Base-by-base conservation (phyloP, 495 filamentous ascomycete species). In the Penicillium roqueforti region DNA sequence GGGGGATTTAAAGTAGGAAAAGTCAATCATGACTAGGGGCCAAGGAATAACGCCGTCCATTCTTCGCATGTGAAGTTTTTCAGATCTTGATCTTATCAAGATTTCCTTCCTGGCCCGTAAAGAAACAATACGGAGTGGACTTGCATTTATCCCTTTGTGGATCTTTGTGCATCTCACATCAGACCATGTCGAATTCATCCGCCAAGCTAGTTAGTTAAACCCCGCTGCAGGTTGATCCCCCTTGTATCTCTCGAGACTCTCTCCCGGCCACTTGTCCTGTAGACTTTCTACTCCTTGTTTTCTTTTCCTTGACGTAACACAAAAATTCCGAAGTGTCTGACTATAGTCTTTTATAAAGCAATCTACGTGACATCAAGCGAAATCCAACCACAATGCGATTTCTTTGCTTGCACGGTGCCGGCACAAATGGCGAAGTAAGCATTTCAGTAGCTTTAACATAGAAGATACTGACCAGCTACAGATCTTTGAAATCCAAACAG, bases 401-500 rank as follows among this genome's bases (percentile, higher is more conserved):
- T 37, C 65, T 75, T 29, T 75, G 71, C 65, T 53, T 75, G 13
- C 71, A 75, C 50, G 71, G 71, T 34, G 61, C 59, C 6, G 63
- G 70, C 26, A 75, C 70, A 34, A 75, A 66, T 44, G 52, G 51
- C 37, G 67, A 75, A 54, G 70, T 73, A 68, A 22, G 56, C 45
- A 38, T 22, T 18, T 18, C 42, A 20, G 28, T 19, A 16, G 13
- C 22, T 19, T 10, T 18, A 10, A 34, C 41, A n/a, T 20, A 10
- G 19, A 40, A 19, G 11, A 28, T 14, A 22, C 59, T 61, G 34
- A 62, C 51, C 18, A 31, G 31, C 4, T 6, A 6, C 47, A 75
- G 72, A 72, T 75, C 37, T 69, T 75, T 57, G 68, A 73, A 47
- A 70, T 75, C 55, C 72, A 75, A 58, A 65, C 55, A 52, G 71